Conservation (phyloP, 1,139 yeast species). For the Lodderomyces oxycetoniae region DNA sequence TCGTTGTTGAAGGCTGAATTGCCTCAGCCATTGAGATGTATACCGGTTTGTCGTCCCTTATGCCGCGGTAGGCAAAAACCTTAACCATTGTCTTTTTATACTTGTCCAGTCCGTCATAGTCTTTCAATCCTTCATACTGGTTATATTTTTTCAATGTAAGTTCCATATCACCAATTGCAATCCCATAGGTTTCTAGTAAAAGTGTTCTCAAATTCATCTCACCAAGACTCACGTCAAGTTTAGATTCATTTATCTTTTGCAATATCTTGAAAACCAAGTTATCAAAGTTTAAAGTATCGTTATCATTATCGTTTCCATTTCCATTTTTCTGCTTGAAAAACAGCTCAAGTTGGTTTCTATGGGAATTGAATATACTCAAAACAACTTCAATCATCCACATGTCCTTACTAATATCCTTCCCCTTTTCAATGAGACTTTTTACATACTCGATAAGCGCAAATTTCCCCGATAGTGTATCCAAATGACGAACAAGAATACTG, state of each 20-base stretch:
- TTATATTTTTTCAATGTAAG: conserved; percentile 29
- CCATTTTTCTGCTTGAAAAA: no score
- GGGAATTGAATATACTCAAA: conserved; percentile 9
- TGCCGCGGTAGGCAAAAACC: conserved; percentile 39
- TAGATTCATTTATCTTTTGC: conserved; percentile 7
- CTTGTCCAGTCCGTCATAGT: conserved; percentile 33
- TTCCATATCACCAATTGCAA: conserved; percentile 27
- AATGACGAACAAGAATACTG: not conserved
- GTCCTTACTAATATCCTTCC: no score
- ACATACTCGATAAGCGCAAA: conserved; percentile 12
- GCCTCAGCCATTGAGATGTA: conserved; percentile 44
- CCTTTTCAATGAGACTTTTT: no score
- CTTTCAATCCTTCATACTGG: conserved; percentile 32
- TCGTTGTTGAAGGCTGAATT: conserved; percentile 26
- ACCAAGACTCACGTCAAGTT: conserved; percentile 26
- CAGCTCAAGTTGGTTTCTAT: not conserved
- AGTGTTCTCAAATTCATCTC: conserved; percentile 25
- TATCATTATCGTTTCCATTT: conserved; percentile 2
- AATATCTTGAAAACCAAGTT: conserved; percentile 6
- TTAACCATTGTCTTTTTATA: conserved; percentile 28
- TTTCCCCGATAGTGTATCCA: conserved; percentile 6
- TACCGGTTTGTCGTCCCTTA: conserved; percentile 27
- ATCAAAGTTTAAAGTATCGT: conserved; percentile 2
- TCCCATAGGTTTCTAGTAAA: conserved; percentile 36
- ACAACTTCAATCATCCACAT: conserved; percentile 6